These are phyloP conservation scores for Flaveria linearis DNA, from an alignment of 129 eudicot species.

Conservation along the genomic window DNA sequence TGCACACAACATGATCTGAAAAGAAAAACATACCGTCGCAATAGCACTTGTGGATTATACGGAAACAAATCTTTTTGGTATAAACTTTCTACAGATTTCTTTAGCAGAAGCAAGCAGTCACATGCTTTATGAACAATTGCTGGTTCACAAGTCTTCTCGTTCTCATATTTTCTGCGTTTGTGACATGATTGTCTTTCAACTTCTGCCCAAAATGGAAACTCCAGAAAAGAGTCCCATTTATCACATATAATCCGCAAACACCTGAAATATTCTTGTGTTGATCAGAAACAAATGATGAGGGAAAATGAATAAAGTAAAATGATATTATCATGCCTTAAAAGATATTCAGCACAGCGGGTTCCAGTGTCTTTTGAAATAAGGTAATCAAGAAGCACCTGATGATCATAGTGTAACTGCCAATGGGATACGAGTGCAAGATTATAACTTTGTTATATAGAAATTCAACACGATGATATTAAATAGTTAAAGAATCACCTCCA, in stretches of 20 bases:
- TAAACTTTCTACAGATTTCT: constrained; percentile 56
- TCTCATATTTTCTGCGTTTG: constrained; percentile 52
- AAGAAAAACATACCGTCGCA: constrained; percentile 57
- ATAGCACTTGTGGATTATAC: constrained; percentile 84
- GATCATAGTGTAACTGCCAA: constrained; percentile 81
- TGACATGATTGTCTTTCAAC: constrained; percentile 20
- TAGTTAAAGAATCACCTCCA: constrained; percentile 47
- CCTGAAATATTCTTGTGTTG: constrained; percentile 41
- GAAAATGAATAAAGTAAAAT: background rate
- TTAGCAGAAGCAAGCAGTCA: constrained; percentile 68
- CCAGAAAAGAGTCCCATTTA: constrained; percentile 61
- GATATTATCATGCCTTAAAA: constrained; percentile 55
- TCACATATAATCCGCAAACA: constrained; percentile 70
- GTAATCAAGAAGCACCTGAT: constrained; percentile 91
- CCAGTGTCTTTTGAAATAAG: constrained; percentile 93
- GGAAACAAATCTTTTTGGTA: constrained; percentile 73
- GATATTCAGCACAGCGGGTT: constrained; percentile 81
- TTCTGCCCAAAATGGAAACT: constrained; percentile 41
- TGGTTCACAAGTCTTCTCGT: constrained; percentile 23
- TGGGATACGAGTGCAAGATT: constrained; percentile 9
- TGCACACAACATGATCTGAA: background rate
- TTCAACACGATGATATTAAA: background rate
- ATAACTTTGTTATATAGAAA: background rate
- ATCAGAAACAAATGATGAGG: background rate
- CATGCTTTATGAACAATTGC: constrained; percentile 45